phyloP scores from a whole-genome alignment of 148 eudicot genomes.

The Salicornia ramosissima region DNA sequence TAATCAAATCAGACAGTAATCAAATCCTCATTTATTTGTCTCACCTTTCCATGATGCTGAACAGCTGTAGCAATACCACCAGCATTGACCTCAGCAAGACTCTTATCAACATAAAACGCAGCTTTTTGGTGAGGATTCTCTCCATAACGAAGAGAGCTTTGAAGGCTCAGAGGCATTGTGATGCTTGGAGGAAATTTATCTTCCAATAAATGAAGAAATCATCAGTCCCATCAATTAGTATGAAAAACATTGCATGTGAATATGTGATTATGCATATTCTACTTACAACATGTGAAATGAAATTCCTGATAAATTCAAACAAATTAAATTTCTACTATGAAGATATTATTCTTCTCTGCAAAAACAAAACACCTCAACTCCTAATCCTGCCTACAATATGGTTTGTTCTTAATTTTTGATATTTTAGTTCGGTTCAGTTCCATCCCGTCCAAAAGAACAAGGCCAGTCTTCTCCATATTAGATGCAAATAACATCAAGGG shows the following conservation, averaged over 20 bases:
- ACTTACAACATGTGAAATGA: background rate
- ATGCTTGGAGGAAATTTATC: slow-evolving; percentile 81
- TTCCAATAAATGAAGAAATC: slow-evolving; percentile 25
- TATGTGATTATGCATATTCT: background rate
- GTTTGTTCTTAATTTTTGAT: too few relatives aligned
- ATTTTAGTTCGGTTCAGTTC: too few relatives aligned
- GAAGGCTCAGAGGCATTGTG: slow-evolving; percentile 65
- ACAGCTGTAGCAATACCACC: slow-evolving; percentile 94
- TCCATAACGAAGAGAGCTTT: slow-evolving; percentile 85
- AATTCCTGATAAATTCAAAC: too few relatives aligned
- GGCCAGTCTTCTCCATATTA: too few relatives aligned
- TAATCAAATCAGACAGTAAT: background rate
- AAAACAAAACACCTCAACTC: too few relatives aligned
- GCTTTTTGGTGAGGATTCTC: slow-evolving; percentile 99
- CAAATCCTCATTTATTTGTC: slow-evolving; percentile 12
- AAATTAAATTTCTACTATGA: too few relatives aligned
- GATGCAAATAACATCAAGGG: too few relatives aligned
- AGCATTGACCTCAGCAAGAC: slow-evolving; percentile 83
- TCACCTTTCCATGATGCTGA: slow-evolving; percentile 97
- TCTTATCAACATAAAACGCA: slow-evolving; percentile 84
- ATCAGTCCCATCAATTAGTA: background rate
- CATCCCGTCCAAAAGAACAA: too few relatives aligned
- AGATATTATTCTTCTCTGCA: too few relatives aligned
- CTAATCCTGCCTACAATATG: too few relatives aligned
- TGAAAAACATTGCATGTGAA: background rate